Evolutionary conservation across 1,284 basidiomycete genomes (phyloP), one percentile per base, ranked within the genome.

Genomic region (Gastroboletus turbinatus): DNA sequence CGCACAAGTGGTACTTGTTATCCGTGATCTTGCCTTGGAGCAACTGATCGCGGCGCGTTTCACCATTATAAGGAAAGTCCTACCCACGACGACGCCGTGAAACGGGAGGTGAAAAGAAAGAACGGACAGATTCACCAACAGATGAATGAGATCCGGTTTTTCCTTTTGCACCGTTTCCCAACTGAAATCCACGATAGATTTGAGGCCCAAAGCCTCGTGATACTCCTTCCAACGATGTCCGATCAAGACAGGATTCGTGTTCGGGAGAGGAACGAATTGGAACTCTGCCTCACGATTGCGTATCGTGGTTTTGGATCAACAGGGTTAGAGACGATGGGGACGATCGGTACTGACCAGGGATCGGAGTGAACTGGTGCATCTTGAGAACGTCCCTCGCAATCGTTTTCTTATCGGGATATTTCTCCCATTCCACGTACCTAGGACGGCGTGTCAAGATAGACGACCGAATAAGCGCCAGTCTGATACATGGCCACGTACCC

Each of bases 201-300:
- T 67, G 33, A 82, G 69, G 11, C 80, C 82, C 48, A 83, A 73
- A 0, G 75, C 78, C 50, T 76, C 73, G 60, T 83, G 80, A 56
- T 83, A 82, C 59, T 80, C 77, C 59, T 81, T 82, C 79, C 80
- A 83, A 23, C 82, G 77, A 58, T 78, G 65, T 9, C 80, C 80
- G 47, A 79, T 72, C 16, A 83, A 70, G 46, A 82, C 69, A 0
- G 80, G 80, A 56, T 82, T 83, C n/a, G 78, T 80, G 30, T 75
- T 69, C 1, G 80, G 80, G 8, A 82, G 71, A 3, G 80, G 79
- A 8, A 71, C 76, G 30, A 78, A 72, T 62, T 82, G 81, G 59
- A 82, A 82, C 57, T 82, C 60, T 64, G 35, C 0, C 16, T 25
- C 25, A 16, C 4, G 13, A 23, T 11, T 33, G 30, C 14, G 16